These are phyloP conservation scores for Entelexis sorbosivorans DNA, from an alignment of 1,139 yeast genomes.

Conservation along the genomic window DNA sequence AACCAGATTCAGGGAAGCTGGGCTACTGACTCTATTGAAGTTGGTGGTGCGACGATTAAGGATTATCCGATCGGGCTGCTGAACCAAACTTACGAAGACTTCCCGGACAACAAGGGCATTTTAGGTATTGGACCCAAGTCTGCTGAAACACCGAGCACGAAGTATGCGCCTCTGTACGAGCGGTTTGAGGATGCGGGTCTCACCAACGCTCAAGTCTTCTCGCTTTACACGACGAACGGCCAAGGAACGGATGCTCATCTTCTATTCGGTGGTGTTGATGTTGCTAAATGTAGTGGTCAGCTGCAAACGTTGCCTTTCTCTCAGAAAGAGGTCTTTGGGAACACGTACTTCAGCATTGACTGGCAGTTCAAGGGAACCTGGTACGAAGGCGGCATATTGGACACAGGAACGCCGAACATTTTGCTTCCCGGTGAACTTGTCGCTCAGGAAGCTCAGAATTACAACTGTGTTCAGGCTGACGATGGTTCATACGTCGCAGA, in stretches of 20 bases:
- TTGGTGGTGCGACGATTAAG: conserved; percentile 39
- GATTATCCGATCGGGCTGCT: conserved; percentile 26
- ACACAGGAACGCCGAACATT: conserved; percentile 31
- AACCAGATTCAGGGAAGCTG: conserved; percentile 12
- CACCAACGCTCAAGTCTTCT: conserved; percentile 43
- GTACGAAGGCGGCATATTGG: conserved; percentile 12
- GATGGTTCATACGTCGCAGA: neutral
- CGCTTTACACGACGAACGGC: conserved; percentile 39
- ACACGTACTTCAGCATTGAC: conserved; percentile 5
- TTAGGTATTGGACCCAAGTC: conserved; percentile 16
- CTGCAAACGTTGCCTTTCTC: conserved; percentile 36
- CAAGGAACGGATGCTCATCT: conserved; percentile 37
- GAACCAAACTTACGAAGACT: conserved; percentile 14
- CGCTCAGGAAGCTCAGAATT: neutral
- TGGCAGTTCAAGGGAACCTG: conserved; percentile 6
- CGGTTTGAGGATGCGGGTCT: conserved; percentile 44
- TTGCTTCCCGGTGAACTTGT: conserved; percentile 37
- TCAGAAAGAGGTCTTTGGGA: neutral
- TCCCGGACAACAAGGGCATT: conserved; percentile 16
- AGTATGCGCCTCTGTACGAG: conserved; percentile 48
- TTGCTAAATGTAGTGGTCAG: conserved; percentile 41
- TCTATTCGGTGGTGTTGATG: conserved; percentile 52
- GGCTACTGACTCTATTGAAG: conserved; percentile 26
- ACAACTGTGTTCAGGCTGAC: neutral
- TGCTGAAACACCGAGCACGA: conserved; percentile 21